Base-by-base conservation (phyloP, 2,329 filamentous ascomycete species). In the Cladosporium sp. region DNA sequence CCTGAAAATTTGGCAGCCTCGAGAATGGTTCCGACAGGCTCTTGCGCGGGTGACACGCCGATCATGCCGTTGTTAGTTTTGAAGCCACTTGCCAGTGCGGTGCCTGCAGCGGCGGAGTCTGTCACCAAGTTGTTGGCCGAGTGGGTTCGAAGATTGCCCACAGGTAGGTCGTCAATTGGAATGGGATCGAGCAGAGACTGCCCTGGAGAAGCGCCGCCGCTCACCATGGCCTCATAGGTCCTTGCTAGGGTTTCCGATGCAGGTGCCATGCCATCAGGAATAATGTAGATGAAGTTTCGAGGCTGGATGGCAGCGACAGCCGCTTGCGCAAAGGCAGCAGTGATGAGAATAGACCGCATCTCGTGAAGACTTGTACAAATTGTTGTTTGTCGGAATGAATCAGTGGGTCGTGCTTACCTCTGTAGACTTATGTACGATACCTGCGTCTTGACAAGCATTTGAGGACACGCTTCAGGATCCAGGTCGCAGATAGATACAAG, bases 81-180 rank as follows among this genome's bases (percentile, higher is more conserved):
- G 60, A 73, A 66, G 14, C 75, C 75, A 28, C 72, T 73, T 3
- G 68, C 73, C 59, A 75, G 75, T 5, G 75, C 74, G 22, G 75
- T 76, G 2, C 69, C 75, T 43, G 73, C 69, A 17, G 74, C 73
- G 6, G 73, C 73, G n/a, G 74, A 76, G 55, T 76, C 75, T 6
- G 75, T 75, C 38, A 76, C 70, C 9, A 76, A 62, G 30, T 73
- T 73, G 63, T 76, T 58, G 34, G 59, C 57, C n/a, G 61, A 63
- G 38, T 61, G 56, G 3, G 61, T 61, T 22, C 61, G 66, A 22
- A 71, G 65, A 36, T 66, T 70, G 37, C 72, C 72, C 22, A 73
- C 66, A 17, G 42, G 47, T 45, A 67, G 62, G 67, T 71, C 52
- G 43, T 60, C 57, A n/a, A 51, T 45, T 17, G 20, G 28, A 6